phyloP scores from a whole-genome alignment of 2,329 filamentous ascomycete species.

The Penicillium psychrosexuale region DNA sequence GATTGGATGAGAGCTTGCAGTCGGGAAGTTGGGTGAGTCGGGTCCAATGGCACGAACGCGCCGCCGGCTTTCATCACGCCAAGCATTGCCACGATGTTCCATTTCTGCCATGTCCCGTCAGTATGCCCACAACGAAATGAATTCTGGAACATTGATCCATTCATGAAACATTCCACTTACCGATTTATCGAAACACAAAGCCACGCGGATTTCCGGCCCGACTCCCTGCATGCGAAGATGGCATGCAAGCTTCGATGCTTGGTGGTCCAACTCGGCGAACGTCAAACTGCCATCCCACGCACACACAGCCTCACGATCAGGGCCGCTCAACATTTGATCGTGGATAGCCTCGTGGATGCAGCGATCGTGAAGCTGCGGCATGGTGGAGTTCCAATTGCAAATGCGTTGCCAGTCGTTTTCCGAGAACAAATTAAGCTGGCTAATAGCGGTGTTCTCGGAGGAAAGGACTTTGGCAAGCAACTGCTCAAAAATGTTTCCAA shows the following conservation, averaged over 20 bases:
- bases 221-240: conserved; percentile 41
- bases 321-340: conserved; percentile 37
- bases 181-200: conserved; percentile 45
- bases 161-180: conserved; percentile 20
- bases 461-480: conserved; percentile 50
- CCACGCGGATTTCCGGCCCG: conserved; percentile 37
- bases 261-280: conserved; percentile 36
- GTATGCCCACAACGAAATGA: not conserved
- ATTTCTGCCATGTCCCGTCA: conserved; percentile 31
- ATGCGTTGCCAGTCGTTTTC: conserved; percentile 56
- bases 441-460: conserved; percentile 43
- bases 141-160: not conserved
- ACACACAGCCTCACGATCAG: conserved; percentile 35
- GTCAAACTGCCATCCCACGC: conserved; percentile 43
- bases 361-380: conserved; percentile 38
- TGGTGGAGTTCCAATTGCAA: conserved; percentile 51
- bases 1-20: conserved; percentile 34
- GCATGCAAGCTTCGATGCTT: conserved; percentile 39
- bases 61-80: conserved; percentile 44
- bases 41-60: conserved; percentile 43
- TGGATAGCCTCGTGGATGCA: conserved; percentile 40
- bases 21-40: conserved; percentile 38
- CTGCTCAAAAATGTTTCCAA: conserved; percentile 54
- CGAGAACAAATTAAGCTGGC: conserved; percentile 53
- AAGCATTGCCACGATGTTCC: conserved; percentile 43